Conservation (phyloP, 2,329 filamentous ascomycete genomes). For the Alternaria solani region DNA sequence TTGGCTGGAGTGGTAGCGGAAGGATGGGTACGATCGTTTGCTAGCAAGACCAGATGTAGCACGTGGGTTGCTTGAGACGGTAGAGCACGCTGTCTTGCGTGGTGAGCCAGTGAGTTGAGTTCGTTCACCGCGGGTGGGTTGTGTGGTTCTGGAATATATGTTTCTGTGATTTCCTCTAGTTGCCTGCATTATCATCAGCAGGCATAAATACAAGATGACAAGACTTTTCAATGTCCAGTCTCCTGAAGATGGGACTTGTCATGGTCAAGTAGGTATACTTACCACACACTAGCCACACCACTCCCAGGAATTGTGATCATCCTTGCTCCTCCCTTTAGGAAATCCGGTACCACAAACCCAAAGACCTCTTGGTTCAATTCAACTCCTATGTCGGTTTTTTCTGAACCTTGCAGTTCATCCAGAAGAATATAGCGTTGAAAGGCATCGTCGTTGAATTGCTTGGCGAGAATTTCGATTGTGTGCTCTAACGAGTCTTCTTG, state of each 20-base stretch:
- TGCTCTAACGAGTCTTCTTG: constrained; percentile 14
- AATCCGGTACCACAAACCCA: background rate
- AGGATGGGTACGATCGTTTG: constrained; percentile 10
- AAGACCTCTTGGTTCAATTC: constrained; percentile 11
- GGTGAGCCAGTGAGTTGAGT: constrained; percentile 2
- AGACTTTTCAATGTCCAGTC: background rate
- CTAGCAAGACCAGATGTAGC: constrained; percentile 12
- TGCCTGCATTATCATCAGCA: background rate
- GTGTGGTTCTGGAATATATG: background rate
- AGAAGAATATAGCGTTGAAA: constrained; percentile 11
- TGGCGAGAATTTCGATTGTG: constrained; percentile 9
- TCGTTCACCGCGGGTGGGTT: constrained; percentile 5
- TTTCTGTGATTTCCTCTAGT: background rate
- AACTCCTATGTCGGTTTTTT: background rate
- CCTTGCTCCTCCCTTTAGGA: constrained; percentile 6
- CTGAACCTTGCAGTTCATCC: background rate
- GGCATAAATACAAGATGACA: background rate
- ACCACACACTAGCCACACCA: constrained; percentile 17
- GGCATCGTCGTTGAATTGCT: constrained; percentile 10
- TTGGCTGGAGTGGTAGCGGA: constrained; percentile 2
- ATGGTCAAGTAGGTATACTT: background rate
- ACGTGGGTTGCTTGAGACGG: constrained; percentile 1
- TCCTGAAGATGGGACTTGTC: background rate
- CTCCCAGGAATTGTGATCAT: constrained; percentile 11
- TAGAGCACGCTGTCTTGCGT: background rate